Conservation (phyloP, 1,284 basidiomycete species). For the Rhodotorula mucilaginosa region DNA sequence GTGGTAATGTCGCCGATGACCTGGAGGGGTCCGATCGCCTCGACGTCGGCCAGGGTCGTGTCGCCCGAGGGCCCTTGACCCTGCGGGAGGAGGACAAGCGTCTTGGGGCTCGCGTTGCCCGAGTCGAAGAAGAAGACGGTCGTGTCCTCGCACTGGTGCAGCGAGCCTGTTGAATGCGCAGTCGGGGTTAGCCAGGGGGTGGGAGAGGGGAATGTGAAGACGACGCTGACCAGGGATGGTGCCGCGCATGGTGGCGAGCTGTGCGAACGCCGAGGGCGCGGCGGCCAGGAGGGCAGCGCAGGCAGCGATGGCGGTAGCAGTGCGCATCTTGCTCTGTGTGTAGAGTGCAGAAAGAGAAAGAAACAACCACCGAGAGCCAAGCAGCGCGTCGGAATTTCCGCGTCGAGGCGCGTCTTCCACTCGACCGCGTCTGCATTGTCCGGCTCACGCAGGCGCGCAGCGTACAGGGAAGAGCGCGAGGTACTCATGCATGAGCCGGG, state of each 20-base stretch:
- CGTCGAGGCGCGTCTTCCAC: too few species aligned
- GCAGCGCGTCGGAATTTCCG: too few species aligned
- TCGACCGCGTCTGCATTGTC: too few species aligned
- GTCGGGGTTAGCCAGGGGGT: background rate
- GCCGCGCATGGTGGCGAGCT: slow-evolving; percentile 22
- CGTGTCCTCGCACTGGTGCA: slow-evolving; percentile 39
- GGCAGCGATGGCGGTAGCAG: slow-evolving; percentile 11
- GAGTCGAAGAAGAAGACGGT: slow-evolving; percentile 41
- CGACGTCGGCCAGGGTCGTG: slow-evolving; percentile 26
- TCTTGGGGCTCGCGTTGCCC: slow-evolving; percentile 27
- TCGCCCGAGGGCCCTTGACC: slow-evolving; percentile 18
- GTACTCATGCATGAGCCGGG: too few species aligned
- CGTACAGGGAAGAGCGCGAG: too few species aligned
- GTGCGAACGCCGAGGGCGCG: slow-evolving; percentile 24
- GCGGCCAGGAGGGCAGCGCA: slow-evolving; percentile 20
- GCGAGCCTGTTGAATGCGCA: slow-evolving; percentile 8
- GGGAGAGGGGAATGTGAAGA: background rate
- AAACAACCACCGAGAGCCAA: background rate
- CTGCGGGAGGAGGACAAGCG: slow-evolving; percentile 33
- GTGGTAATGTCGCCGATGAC: slow-evolving; percentile 32
- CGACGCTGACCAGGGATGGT: slow-evolving; percentile 30
- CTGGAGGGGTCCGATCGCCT: slow-evolving; percentile 29
- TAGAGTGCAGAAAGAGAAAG: background rate
- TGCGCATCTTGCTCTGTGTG: background rate
- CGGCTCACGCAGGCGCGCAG: too few species aligned